phyloP scores from a whole-genome alignment of 1,284 basidiomycete species.

The Trichosporon faecale region DNA sequence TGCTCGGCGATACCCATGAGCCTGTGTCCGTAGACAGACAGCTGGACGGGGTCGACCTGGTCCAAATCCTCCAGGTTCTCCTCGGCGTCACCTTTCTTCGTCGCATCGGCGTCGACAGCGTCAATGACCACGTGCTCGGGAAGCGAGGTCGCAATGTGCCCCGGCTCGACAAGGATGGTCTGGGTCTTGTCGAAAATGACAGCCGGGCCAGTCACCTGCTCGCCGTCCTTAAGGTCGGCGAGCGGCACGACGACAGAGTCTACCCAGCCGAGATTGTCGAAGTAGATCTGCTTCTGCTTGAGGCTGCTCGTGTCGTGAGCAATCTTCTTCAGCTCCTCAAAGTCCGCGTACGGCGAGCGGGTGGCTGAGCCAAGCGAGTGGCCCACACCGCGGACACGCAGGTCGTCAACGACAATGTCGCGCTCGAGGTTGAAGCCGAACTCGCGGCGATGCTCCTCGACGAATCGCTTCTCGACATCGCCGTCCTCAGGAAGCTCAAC shows the following conservation, averaged over 20 bases:
- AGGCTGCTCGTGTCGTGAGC: neutral
- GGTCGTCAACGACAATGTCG: constrained; percentile 41
- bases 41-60: constrained; percentile 54
- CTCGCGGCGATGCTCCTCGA: constrained; percentile 42
- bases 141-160: constrained; percentile 30
- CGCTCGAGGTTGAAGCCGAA: constrained; percentile 45
- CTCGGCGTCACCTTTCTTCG: constrained; percentile 13
- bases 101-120: constrained; percentile 29
- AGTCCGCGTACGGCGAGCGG: constrained; percentile 34
- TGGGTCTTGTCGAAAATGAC: constrained; percentile 47
- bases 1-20: constrained; percentile 55
- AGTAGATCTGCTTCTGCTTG: constrained; percentile 34
- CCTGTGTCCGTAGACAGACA: constrained; percentile 57
- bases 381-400: constrained; percentile 41
- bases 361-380: constrained; percentile 31
- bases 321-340: constrained; percentile 22
- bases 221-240: constrained; percentile 32
- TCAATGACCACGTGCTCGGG: constrained; percentile 40
- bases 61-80: constrained; percentile 27
- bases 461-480: constrained; percentile 34
- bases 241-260: constrained; percentile 35
- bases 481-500: constrained; percentile 36
- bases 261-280: constrained; percentile 37
- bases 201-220: constrained; percentile 39
- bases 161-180: constrained; percentile 44